phyloP scores from a whole-genome alignment of 257 asterid species.

The Solanum tarapatanum region DNA sequence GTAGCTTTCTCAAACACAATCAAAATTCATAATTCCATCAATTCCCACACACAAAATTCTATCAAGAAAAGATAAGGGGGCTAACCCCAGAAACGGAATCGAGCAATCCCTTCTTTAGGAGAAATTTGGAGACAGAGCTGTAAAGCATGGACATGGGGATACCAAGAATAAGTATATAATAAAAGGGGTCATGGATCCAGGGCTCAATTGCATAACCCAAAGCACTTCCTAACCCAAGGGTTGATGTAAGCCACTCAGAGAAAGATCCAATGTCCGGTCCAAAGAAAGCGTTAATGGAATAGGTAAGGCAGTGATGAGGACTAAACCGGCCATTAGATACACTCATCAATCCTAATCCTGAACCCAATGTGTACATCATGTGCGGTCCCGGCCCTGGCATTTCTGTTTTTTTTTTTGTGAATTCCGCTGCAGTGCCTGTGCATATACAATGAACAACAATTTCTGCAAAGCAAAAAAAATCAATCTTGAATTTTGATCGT shows the following conservation, averaged over 20 bases:
- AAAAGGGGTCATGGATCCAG: conserved; percentile 81
- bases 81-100: conserved; percentile 59
- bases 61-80: neutral
- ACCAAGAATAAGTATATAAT: conserved; percentile 52
- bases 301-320: conserved; percentile 81
- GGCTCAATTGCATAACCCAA: conserved; percentile 56
- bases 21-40: neutral
- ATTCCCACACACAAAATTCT: neutral
- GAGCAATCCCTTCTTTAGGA: conserved; percentile 46
- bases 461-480: neutral
- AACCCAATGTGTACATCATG: conserved; percentile 79
- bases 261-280: conserved; percentile 95
- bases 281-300: conserved; percentile 87
- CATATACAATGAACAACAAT: neutral
- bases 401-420: neutral
- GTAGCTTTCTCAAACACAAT: neutral
- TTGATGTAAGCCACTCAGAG: conserved; percentile 71
- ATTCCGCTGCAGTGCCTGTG: neutral
- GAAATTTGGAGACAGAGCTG: conserved; percentile 38
- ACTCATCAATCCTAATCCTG: conserved; percentile 66
- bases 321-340: conserved; percentile 68
- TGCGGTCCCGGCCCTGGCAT: conserved; percentile 99
- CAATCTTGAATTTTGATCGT: neutral
- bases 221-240: conserved; percentile 47
- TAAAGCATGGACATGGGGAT: conserved; percentile 54